A percentile compares a stretch with the other conserved stretches of the same genome.
Evolutionary conservation across 1,284 basidiomycete species (phyloP).

Genomic region (Sanghuangporus weigelae): DNA sequence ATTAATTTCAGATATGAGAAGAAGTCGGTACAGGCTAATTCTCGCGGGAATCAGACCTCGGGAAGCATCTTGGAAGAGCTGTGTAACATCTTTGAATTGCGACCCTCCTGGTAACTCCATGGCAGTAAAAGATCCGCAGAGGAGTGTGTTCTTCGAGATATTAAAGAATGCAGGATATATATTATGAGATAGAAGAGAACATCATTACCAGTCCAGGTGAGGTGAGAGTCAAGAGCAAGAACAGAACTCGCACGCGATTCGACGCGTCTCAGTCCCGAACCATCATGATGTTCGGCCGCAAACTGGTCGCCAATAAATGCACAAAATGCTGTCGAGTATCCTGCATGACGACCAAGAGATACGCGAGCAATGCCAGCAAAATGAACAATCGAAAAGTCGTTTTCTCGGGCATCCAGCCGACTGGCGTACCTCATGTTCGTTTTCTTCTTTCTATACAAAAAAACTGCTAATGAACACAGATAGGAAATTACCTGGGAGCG

Average conservation of each 20-base stretch:
- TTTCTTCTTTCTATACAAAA: background rate
- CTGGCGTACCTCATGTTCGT: slow-evolving; percentile 80
- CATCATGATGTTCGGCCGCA: background rate
- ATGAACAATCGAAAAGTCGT: slow-evolving; percentile 36
- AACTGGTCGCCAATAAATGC: background rate
- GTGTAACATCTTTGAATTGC: slow-evolving; percentile 11
- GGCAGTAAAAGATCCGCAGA: background rate
- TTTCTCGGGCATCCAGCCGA: slow-evolving; percentile 82
- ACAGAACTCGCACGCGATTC: background rate
- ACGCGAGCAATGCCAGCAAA: background rate
- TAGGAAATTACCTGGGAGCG: slow-evolving; percentile 93
- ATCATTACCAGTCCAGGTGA: background rate
- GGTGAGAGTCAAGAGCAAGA: background rate
- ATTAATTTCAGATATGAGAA: slow-evolving; percentile 16
- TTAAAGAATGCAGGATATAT: background rate
- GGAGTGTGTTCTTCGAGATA: background rate
- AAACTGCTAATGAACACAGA: slow-evolving; percentile 37
- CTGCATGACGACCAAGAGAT: background rate
- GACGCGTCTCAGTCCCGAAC: background rate
- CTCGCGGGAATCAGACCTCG: slow-evolving; percentile 5
- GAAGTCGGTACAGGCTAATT: background rate
- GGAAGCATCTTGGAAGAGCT: slow-evolving; percentile 12
- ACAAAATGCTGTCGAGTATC: background rate
- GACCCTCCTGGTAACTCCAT: slow-evolving; percentile 9
- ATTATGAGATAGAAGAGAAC: background rate